Evolutionary conservation across 495 filamentous ascomycete genomes (phyloP).

Genomic region (Penicillium diatomitis): DNA sequence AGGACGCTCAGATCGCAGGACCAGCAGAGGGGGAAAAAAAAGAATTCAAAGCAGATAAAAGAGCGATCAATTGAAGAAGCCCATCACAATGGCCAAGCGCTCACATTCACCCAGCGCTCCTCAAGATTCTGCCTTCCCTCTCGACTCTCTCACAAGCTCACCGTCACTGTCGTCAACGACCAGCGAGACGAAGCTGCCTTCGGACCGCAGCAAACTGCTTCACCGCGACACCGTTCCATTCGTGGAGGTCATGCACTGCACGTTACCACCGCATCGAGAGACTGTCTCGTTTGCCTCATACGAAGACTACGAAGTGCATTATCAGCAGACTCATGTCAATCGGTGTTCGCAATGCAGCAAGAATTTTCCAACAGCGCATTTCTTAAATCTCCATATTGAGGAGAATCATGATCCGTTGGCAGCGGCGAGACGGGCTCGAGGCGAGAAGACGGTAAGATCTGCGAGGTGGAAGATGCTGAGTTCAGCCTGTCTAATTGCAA

Average conservation of each 20-base stretch:
- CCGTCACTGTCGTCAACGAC: conserved; percentile 10
- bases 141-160: conserved; percentile 14
- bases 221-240: conserved; percentile 14
- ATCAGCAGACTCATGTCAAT: conserved; percentile 70
- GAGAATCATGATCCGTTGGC: conserved; percentile 84
- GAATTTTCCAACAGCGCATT: conserved; percentile 64
- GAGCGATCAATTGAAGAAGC: conserved; percentile 4
- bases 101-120: conserved; percentile 32
- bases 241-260: conserved; percentile 57
- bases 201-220: conserved; percentile 20
- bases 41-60: not conserved
- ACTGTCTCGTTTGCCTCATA: conserved; percentile 61
- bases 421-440: conserved; percentile 59
- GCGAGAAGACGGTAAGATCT: conserved; percentile 73
- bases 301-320: conserved; percentile 82
- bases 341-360: conserved; percentile 73
- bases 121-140: conserved; percentile 15
- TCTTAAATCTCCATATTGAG: conserved; percentile 76
- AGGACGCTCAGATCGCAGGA: conserved; percentile 13
- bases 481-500: too few relatives aligned
- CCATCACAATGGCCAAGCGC: conserved; percentile 46
- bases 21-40: conserved; percentile 1
- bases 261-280: conserved; percentile 67
- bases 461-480: not conserved
- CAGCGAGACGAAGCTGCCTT: conserved; percentile 8